Conservation (phyloP, 2,329 filamentous ascomycete species). For the Pestalotiopsis sp. region DNA sequence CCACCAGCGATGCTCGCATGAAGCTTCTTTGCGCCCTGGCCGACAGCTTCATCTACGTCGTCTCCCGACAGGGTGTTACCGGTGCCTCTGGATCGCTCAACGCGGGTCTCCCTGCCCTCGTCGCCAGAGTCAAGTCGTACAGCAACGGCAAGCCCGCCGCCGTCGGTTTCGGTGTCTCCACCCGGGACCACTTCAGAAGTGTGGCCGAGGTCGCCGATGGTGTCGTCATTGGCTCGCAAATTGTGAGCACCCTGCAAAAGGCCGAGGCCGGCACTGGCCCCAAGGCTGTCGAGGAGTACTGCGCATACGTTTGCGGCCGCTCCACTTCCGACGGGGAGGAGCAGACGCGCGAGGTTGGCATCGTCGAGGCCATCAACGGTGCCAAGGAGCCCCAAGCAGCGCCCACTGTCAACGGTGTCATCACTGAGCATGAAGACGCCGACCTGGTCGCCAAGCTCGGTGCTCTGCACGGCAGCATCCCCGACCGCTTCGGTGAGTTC, state of each 20-base stretch:
- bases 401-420: slow-evolving; percentile 70
- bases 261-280: slow-evolving; percentile 67
- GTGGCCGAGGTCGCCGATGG: slow-evolving; percentile 86
- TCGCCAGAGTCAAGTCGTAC: slow-evolving; percentile 87
- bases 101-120: slow-evolving; percentile 76
- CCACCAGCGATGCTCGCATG: slow-evolving; percentile 92
- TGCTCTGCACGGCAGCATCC: slow-evolving; percentile 78
- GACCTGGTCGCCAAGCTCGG: slow-evolving; percentile 82
- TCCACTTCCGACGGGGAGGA: slow-evolving; percentile 35
- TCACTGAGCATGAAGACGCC: slow-evolving; percentile 50
- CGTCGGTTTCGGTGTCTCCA: slow-evolving; percentile 95
- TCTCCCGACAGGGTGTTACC: slow-evolving; percentile 95
- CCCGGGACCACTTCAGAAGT: slow-evolving; percentile 87
- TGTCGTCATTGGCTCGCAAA: slow-evolving; percentile 95
- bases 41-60: slow-evolving; percentile 98
- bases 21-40: slow-evolving; percentile 94
- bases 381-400: slow-evolving; percentile 60
- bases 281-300: slow-evolving; percentile 83
- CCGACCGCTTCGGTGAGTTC: slow-evolving; percentile 90
- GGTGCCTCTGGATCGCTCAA: slow-evolving; percentile 85
- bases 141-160: slow-evolving; percentile 89
- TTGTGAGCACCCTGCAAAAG: slow-evolving; percentile 78
- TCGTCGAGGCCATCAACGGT: slow-evolving; percentile 68
- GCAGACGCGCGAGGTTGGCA: slow-evolving; percentile 66
- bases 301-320: slow-evolving; percentile 66